Base-by-base conservation (phyloP, 179 eudicot genomes). In the Beta macrorhiza region DNA sequence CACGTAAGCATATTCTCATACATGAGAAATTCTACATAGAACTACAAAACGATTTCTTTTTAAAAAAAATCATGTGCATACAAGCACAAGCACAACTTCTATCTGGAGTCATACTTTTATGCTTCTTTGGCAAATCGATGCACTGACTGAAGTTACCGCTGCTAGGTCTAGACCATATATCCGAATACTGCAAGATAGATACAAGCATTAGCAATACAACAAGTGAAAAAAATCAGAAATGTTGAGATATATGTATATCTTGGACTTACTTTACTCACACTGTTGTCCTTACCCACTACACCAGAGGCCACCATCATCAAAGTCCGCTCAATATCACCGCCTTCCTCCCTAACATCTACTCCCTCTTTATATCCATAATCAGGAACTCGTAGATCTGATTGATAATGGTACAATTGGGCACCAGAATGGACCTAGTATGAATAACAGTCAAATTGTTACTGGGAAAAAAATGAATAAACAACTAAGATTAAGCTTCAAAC, bases 121-220 rank as follows among this genome's bases (percentile, higher is more conserved):
- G 97, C 82, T 85, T 88, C 84, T 87, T 91, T 78, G 98, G 88
- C 62, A 86, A 84, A 65, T 91, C 89, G 80, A 92, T 87, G 89
- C 99, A 97, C 81, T 87, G 92, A 75, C 87, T 92, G 92, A 89
- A 94, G 88, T 92, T 97, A 72, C 88, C 91, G 47, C 97, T 97
- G 81, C 88, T 81, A 25, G 98, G 92, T 82, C 87, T 90, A 85
- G 89, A 83, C 99, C 98, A 94, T 70, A 92, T 87, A 83, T 87
- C 97, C 80, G 93, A 87, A 83, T 79, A 84, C 99, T 97, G 81
- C 74, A 85, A 78, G 49, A 79, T 4, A 75, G 52, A 80, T 61
- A 58, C 64, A 80, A 80, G 59, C 76, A 85, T 84, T 51, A 83
- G 83, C 19, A 58, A 65, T 71, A 58, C 16, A 64, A 62, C 76